A percentile compares a stretch with the other conserved stretches of the same genome.
phyloP scores from a whole-genome alignment of 148 eudicot genomes.

The Cornus kousa region DNA sequence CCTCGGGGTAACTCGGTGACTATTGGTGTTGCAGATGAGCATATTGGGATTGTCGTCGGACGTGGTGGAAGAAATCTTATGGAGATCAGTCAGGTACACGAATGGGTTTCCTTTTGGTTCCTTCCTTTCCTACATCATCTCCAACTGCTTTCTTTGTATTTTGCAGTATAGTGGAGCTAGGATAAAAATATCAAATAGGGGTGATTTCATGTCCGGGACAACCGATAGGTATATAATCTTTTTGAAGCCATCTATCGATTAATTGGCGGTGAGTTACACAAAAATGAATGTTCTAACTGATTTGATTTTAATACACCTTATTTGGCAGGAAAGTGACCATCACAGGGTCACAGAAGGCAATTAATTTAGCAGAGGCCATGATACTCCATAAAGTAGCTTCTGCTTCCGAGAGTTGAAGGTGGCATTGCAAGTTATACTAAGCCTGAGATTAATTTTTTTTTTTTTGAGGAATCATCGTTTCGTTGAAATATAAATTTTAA shows the following conservation, averaged over 20 bases:
- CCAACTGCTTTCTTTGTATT: constrained; percentile 14
- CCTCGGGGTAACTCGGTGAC: constrained; percentile 70
- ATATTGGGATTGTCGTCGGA: constrained; percentile 90
- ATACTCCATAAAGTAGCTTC: background rate
- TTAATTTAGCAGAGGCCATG: constrained; percentile 69
- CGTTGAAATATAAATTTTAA: too few species aligned
- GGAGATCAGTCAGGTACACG: constrained; percentile 82
- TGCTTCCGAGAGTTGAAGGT: background rate
- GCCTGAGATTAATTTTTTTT: too few species aligned
- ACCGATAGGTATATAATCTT: constrained; percentile 59
- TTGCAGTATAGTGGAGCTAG: constrained; percentile 91
- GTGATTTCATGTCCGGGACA: constrained; percentile 95
- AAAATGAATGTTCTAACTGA: background rate
- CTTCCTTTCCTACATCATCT: background rate
- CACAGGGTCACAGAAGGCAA: constrained; percentile 80
- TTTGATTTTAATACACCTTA: background rate
- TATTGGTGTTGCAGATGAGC: constrained; percentile 96
- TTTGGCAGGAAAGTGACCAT: constrained; percentile 92
- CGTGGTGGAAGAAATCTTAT: constrained; percentile 85
- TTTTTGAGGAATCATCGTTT: too few species aligned
- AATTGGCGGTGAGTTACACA: background rate
- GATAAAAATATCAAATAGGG: constrained; percentile 92
- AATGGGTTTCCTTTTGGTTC: background rate
- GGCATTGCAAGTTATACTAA: background rate
- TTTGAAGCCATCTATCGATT: background rate